Evolutionary conservation across 305 asterid genomes (phyloP), one percentile per base, ranked within the genome.

Genomic region (Fraxinus dipetala): DNA sequence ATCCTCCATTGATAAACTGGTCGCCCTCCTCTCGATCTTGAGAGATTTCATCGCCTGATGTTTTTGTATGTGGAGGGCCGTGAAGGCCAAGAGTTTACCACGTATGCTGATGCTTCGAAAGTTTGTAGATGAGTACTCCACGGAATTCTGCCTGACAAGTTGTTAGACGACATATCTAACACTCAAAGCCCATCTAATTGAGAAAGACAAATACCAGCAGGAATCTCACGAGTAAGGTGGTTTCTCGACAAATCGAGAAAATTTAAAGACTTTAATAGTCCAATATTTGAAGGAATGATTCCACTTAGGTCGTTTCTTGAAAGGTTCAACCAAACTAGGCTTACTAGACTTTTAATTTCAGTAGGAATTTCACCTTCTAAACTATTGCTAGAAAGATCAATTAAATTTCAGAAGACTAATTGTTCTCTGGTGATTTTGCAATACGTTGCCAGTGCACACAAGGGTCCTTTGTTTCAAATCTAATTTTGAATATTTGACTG

Each of bases 131-230:
- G 89, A 72, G 61, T 79, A 8, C 65, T 65, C 72, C 74, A 13
- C 48, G 87, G 87, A 24, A 87, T 78, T 84, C 81, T 81, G 1
- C 88, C 88, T 1, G 83, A 84, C 38, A 87, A 82, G 75, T 80
- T 72, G 61, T 87, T 84, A 61, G 69, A 77, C 1, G 89, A 84
- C 85, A 87, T 73, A 79, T 86, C 67, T 56, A 87, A 31, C 24
- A 77, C 69, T 0, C 79, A 73, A 22, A 84, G 72, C 11, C 65
- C 72, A 78, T 59, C 72, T 30, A 87, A 54, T 38, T 77, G 40
- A 26, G 86, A 54, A 24, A 86, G 77, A 32, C 35, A 32, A 32
- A 32, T 32, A 56, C 70, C 11, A 3, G 6, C 4, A 0, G 83
- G 88, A 38, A 86, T 86, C 54, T 34, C 65, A 20, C 88, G 85